Evolutionary conservation across 306 rosid species (phyloP), one percentile per base, ranked within the genome.

Genomic region (Acacia acuminata): DNA sequence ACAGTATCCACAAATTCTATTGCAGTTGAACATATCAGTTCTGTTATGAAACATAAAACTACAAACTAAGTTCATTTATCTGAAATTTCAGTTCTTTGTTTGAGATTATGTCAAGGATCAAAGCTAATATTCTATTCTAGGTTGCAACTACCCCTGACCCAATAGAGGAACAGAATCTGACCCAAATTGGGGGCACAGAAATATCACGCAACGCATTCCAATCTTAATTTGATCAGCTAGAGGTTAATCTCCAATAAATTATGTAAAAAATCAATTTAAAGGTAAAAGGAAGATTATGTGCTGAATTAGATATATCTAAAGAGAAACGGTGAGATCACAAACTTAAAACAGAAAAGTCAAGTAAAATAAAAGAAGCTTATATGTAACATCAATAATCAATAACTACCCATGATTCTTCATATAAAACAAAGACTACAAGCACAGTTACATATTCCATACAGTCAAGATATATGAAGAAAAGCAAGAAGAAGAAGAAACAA

Each of bases 141-240:
- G 44, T 67, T 22, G 73, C 50, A 65, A 43, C 77, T 27, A 66
- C n/a, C 58, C 38, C 36, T 71, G 58, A 73, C 53, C 9, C n/a
- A 27, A 61, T 30, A 73, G 64, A 36, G 58, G 58, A 75, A 67
- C 68, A 75, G 56, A 79, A 48, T 22, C 75, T 71, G 55, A 43
- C 19, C 45, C 55, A 43, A 43, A n/a, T 71, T 22, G 25, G 10
- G 55, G 16, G n/a, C 53, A 11, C 3, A 40, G n/a, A n/a, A 55
- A 38, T 38, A 19, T 76, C 36, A n/a, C 47, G 14, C 42, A 22
- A 56, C 19, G 34, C 24, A 48, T 36, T 56, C 79, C 30, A 38
- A 25, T 36, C 70, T n/a, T 73, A 25, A 40, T 42, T 69, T 69
- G 45, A 30, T 63, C 48, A 19, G 5, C 47, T 10, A 50, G 20